Base-by-base conservation (phyloP, 331 rosid genomes). In the Cucumis variabilis region DNA sequence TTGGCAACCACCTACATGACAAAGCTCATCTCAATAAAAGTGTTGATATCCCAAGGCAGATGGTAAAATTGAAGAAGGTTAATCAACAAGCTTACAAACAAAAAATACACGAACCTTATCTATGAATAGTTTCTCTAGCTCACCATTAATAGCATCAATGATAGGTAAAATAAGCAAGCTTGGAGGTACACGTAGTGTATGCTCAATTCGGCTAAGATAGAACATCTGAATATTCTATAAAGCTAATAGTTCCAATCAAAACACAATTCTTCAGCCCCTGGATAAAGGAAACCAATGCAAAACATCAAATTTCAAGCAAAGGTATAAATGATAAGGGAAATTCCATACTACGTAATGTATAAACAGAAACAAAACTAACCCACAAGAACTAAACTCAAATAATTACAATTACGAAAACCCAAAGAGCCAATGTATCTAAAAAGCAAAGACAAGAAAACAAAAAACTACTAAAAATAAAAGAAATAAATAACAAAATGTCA, bases 181-280 rank as follows among this genome's bases (percentile, higher is more conserved):
- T 10, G 98, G 96, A 84, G 98, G 98, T 89, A 94, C 87, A 79
- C 90, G 86, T 88, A 96, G 84, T 16, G 92, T 92, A 84, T 96
- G 98, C 92, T 95, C 95, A 2, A 94, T 87, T 87, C 87, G 93
- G 89, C 98, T 95, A 16, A 93, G 94, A 90, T 95, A 92, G 91
- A 96, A 94, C 98, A 96, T 94, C 90, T 88, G 46, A 80, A 85
- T 28, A 20, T 9, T 85, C 87, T 85, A 11, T 23, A 62, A 44
- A 60, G 46, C 68, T 37, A 65, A 23, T 33, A 33, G 16, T 83
- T 37, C 37, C 27, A 83, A 63, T 41, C 23, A 66, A 83, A 55
- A 58, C 70, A 81, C 70, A 58, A 19, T 58, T 10, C n/a, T 58
- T 11, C 51, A 81, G 68, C 20, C 51, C 58, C 70, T 58, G 46